These are phyloP conservation scores for Flaveria bidentis DNA, from an alignment of 129 eudicot species.

Conservation along the genomic window DNA sequence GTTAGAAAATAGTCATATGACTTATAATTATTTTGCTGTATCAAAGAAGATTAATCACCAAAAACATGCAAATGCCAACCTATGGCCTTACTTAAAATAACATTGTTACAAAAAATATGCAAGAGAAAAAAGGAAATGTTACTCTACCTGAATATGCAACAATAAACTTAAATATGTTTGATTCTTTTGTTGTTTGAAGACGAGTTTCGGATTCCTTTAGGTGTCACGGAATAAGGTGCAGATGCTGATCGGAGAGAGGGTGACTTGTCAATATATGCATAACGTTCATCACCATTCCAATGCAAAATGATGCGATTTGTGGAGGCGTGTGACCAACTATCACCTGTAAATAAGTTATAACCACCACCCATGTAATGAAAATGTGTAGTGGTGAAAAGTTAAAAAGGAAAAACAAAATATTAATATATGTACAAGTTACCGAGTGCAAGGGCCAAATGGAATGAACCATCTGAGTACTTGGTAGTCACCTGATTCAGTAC, in stretches of 20 bases:
- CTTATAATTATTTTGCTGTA: too few relatives aligned
- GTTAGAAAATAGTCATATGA: too few relatives aligned
- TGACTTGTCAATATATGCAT: constrained; percentile 84
- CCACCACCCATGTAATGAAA: neutral
- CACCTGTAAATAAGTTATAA: constrained; percentile 54
- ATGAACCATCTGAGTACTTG: constrained; percentile 74
- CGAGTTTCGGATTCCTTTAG: constrained; percentile 65
- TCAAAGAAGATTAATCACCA: too few relatives aligned
- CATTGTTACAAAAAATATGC: too few relatives aligned
- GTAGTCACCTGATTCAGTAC: constrained; percentile 82
- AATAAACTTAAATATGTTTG: constrained; percentile 40
- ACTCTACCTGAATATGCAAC: too few relatives aligned
- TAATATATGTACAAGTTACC: constrained; percentile 43
- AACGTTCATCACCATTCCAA: constrained; percentile 77
- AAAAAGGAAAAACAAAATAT: too few relatives aligned
- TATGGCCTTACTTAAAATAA: too few relatives aligned
- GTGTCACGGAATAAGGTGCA: constrained; percentile 72
- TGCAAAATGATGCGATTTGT: constrained; percentile 84
- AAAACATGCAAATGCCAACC: too few relatives aligned
- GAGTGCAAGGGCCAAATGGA: constrained; percentile 82
- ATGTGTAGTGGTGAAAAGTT: too few relatives aligned
- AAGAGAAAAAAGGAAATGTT: too few relatives aligned
- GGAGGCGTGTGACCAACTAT: constrained; percentile 95
- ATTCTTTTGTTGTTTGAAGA: constrained; percentile 62
- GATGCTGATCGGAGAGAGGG: constrained; percentile 56